A percentile compares a stretch with the other conserved stretches of the same genome.
phyloP scores from a whole-genome alignment of 2,329 filamentous ascomycete species.

The Cytospora leucostoma region DNA sequence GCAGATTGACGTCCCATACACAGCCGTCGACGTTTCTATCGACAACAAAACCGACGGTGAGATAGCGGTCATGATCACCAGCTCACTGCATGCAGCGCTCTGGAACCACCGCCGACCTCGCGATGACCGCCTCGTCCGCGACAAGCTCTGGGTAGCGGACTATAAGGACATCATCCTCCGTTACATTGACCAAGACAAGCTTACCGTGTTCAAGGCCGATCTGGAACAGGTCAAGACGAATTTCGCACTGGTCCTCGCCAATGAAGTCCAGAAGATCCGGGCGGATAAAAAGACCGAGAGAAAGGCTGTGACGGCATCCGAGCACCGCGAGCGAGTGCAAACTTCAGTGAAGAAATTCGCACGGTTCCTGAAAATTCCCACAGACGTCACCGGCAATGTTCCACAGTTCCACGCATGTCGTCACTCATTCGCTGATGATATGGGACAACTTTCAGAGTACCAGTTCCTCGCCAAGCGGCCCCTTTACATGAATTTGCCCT shows the following conservation, averaged over 20 bases:
- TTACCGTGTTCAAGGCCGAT: too few species aligned
- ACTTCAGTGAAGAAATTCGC: too few species aligned
- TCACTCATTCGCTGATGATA: background rate
- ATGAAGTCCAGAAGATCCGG: too few species aligned
- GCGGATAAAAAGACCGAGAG: too few species aligned
- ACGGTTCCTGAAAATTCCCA: background rate
- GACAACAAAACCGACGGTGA: background rate
- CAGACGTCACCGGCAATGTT: background rate
- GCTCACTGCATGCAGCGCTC: background rate
- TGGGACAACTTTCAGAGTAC: background rate
- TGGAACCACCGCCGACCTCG: background rate
- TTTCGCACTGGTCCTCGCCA: too few species aligned
- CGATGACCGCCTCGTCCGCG: too few species aligned
- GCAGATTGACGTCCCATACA: background rate
- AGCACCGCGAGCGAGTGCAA: too few species aligned
- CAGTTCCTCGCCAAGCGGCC: background rate
- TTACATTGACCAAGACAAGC: too few species aligned
- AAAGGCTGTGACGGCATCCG: too few species aligned
- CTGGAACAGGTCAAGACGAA: too few species aligned
- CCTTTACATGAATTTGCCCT: background rate
- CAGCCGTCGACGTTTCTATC: background rate
- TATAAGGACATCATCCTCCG: too few species aligned
- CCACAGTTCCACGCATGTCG: background rate
- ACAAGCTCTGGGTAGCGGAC: too few species aligned
- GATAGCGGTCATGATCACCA: background rate